Evolutionary conservation across 169 alveolate species (phyloP), one percentile per base, ranked within the genome.

Genomic region (Eimeria zaria): DNA sequence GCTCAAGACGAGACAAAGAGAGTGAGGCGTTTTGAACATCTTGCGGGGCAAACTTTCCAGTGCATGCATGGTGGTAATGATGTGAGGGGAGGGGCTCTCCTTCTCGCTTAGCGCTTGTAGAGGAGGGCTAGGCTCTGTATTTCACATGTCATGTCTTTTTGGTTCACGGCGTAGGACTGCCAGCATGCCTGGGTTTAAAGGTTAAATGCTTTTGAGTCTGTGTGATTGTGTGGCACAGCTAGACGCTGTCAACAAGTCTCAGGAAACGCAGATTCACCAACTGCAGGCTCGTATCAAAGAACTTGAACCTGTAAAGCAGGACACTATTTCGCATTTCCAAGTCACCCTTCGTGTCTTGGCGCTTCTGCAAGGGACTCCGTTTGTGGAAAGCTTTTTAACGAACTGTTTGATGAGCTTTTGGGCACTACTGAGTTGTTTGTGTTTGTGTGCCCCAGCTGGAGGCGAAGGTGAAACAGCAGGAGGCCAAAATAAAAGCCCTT

Each of bases 381-480:
- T 0, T 73, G 48, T 1, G n/a, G 2, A 33, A 14, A 3, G 14
- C n/a, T 46, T 16, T 41, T 76, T n/a, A 48, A 18, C 2, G 41
- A 33, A 44, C 46, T 20, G 46, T n/a, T 80, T 80, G 64, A 46
- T 0, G 30, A n/a, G 44, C 9, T 30, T 44, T 8, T 27, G 22
- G 89, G 14, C 16, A 2, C 18, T 16, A 22, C 30, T 39, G 36
- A 73, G 55, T 53, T 53, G 11, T 1, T 71, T 78, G 44, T 83
- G 46, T 16, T 41, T 60, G 60, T 62, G 62, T 62, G 80, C 11
- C 33, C 14, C 93, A 87, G 93, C 64, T 87, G 76, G 93, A 87
- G 62, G 81, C 60, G 58, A 87, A 87, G 44, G 93, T 87, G 46
- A 87, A 87, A 83, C 93, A 87, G 81, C 93, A 87, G 46, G 93